phyloP scores from a whole-genome alignment of 208 protist species.

The Crithidia thermophila region DNA sequence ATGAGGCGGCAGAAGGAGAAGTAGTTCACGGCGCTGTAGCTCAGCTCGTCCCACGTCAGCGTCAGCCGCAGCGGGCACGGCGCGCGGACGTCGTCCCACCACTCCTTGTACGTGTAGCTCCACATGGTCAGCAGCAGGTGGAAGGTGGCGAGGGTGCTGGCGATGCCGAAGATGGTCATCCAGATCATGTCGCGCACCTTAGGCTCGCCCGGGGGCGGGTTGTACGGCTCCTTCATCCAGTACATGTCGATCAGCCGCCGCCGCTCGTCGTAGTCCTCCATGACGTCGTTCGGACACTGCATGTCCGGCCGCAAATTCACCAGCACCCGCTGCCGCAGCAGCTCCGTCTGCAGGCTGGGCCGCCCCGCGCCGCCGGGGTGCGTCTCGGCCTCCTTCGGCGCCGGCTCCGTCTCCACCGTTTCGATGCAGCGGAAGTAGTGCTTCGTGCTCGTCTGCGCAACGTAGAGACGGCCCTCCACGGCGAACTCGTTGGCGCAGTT shows the following conservation, averaged over 20 bases:
- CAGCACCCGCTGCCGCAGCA: constrained; percentile 33
- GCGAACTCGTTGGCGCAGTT: constrained; percentile 19
- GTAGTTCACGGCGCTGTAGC: constrained; percentile 66
- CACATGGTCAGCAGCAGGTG: constrained; percentile 42
- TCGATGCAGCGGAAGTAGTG: constrained; percentile 27
- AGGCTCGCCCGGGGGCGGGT: constrained; percentile 25
- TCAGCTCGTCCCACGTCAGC: constrained; percentile 68
- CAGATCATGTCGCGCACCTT: constrained; percentile 38
- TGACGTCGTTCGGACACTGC: constrained; percentile 41
- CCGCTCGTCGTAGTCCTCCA: constrained; percentile 41
- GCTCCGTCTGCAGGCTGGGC: constrained; percentile 15
- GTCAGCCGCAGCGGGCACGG: constrained; percentile 57
- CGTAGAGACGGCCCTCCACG: constrained; percentile 26
- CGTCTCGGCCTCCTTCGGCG: constrained; percentile 11
- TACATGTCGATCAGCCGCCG: constrained; percentile 34
- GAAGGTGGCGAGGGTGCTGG: constrained; percentile 36
- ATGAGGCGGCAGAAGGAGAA: constrained; percentile 48
- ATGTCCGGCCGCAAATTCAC: constrained; percentile 45
- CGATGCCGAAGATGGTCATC: constrained; percentile 28
- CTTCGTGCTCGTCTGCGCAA: background rate
- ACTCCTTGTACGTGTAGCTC: constrained; percentile 43
- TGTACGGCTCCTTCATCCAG: constrained; percentile 40
- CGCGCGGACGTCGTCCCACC: constrained; percentile 40
- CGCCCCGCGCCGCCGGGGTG: background rate
- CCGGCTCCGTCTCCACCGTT: background rate